Conservation (phyloP, 441 rosid species). For the Croton laevigatus region DNA sequence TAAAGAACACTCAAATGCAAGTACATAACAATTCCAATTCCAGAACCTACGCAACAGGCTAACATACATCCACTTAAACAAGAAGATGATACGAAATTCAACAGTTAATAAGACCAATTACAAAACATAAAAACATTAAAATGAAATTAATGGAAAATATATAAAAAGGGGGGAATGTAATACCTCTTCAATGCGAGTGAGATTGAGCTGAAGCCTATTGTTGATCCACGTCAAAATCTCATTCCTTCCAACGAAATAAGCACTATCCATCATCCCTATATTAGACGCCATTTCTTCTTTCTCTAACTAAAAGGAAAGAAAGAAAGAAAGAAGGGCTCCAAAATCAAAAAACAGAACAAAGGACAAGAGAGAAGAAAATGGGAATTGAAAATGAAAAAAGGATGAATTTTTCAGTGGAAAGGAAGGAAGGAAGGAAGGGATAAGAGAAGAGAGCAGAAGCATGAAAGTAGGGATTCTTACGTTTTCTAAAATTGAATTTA, state of each 20-base stretch:
- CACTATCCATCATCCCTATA: constrained; percentile 97
- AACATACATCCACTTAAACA: background rate
- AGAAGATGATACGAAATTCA: constrained; percentile 9
- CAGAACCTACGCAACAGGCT: background rate
- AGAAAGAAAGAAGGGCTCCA: background rate
- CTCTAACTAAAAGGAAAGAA: background rate
- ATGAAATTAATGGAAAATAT: background rate
- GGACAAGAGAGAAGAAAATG: background rate
- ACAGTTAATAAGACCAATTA: background rate
- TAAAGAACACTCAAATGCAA: no score
- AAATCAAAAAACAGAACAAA: background rate
- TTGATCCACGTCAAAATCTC: constrained; percentile 93
- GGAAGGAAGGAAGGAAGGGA: background rate
- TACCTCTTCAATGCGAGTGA: constrained; percentile 92
- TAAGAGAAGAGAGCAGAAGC: constrained; percentile 9
- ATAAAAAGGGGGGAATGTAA: background rate
- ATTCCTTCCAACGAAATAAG: constrained; percentile 94
- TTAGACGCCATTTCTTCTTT: constrained; percentile 59
- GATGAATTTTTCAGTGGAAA: background rate
- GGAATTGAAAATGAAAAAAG: no score
- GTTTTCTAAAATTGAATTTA: background rate
- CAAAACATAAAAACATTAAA: background rate
- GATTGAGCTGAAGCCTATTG: constrained; percentile 83
- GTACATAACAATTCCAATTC: no score
- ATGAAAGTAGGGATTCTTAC: constrained; percentile 11